Conservation (phyloP, 1,139 yeast genomes). For the Entelexis paramagnoliae region DNA sequence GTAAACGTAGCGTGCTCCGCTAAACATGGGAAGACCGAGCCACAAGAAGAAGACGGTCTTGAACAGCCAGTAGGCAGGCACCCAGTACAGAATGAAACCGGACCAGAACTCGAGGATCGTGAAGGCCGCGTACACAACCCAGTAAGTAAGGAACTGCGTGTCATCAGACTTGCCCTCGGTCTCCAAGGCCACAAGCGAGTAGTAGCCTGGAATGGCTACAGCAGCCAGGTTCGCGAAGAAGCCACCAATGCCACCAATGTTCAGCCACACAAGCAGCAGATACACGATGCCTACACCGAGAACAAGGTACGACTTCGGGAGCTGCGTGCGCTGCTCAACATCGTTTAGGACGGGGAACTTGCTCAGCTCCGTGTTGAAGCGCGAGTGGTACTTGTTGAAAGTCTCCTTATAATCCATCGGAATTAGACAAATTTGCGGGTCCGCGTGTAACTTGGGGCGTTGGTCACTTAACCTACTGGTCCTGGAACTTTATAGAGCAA, state of each 20-base stretch:
- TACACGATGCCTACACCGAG: slow-evolving; percentile 55
- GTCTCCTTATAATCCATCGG: slow-evolving; percentile 6
- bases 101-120: slow-evolving; percentile 95
- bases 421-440: background rate
- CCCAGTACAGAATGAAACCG: slow-evolving; percentile 79
- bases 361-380: slow-evolving; percentile 29
- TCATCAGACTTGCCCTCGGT: slow-evolving; percentile 62
- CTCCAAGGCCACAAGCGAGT: slow-evolving; percentile 73
- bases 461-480: background rate
- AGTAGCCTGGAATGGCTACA: slow-evolving; percentile 81
- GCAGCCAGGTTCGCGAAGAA: slow-evolving; percentile 88
- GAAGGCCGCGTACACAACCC: slow-evolving; percentile 93
- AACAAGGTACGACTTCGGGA: slow-evolving; percentile 84
- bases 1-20: slow-evolving; percentile 75
- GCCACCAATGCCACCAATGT: slow-evolving; percentile 86
- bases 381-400: slow-evolving; percentile 13
- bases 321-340: slow-evolving; percentile 32
- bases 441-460: too few species aligned
- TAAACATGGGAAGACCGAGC: slow-evolving; percentile 77
- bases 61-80: slow-evolving; percentile 92
- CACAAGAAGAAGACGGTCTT: slow-evolving; percentile 82
- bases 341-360: slow-evolving; percentile 30
- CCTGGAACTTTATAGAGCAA: background rate
- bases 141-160: slow-evolving; percentile 78
- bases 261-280: slow-evolving; percentile 68